Percentiles rank a stretch among this genome's conserved stretches.
Conservation (phyloP, 2,329 filamentous ascomycete species). For the Fusarium napiforme region DNA sequence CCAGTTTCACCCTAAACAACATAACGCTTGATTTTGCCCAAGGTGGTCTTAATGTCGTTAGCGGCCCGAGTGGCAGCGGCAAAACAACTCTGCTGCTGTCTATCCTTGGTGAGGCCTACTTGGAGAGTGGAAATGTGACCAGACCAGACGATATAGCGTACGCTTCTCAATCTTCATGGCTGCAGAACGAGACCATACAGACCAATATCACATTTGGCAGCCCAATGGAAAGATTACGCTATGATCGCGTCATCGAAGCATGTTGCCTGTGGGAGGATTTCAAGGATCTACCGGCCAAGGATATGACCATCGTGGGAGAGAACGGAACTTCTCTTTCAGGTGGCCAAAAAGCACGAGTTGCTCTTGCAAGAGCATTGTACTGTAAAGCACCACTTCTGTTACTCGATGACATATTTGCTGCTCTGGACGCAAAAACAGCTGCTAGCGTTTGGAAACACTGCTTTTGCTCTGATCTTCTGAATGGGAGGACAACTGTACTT, state of each 20-base stretch:
- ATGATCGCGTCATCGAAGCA: constrained; percentile 65
- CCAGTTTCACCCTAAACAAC: constrained; percentile 60
- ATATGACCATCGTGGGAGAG: constrained; percentile 64
- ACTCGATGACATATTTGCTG: constrained; percentile 69
- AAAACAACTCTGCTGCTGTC: constrained; percentile 67
- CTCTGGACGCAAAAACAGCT: constrained; percentile 68
- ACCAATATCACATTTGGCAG: constrained; percentile 67
- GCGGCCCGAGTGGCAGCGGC: constrained; percentile 65
- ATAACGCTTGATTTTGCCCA: constrained; percentile 63
- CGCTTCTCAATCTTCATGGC: constrained; percentile 67
- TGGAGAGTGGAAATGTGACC: constrained; percentile 60
- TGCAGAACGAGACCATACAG: constrained; percentile 66
- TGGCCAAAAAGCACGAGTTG: constrained; percentile 67
- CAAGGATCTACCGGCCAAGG: constrained; percentile 60
- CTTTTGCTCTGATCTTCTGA: constrained; percentile 66
- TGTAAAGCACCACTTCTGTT: constrained; percentile 65
- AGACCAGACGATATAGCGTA: constrained; percentile 65
- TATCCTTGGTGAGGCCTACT: constrained; percentile 65
- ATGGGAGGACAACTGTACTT: constrained; percentile 64
- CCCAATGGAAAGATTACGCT: constrained; percentile 62
- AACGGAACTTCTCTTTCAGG: constrained; percentile 66
- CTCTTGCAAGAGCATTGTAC: constrained; percentile 67
- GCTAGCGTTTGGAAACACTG: constrained; percentile 66
- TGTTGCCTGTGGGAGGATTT: constrained; percentile 65
- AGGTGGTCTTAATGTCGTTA: constrained; percentile 65